Conservation (phyloP, 805 yeast genomes). For the Kodamaea lidongshanica region DNA sequence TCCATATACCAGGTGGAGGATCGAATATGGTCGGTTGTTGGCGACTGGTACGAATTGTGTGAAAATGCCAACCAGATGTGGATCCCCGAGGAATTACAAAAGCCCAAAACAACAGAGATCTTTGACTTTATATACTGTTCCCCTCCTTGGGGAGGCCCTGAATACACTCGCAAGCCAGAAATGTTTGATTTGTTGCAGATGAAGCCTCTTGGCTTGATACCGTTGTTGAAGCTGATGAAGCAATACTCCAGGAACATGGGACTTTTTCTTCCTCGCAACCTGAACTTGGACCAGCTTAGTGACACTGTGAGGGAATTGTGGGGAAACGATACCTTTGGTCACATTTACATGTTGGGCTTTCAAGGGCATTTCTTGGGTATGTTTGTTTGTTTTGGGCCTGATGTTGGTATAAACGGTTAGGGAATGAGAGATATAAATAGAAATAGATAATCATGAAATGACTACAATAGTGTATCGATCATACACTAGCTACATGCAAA, state of each 20-base stretch:
- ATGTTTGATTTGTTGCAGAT: constrained; percentile 41
- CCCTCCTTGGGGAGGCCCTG: constrained; percentile 88
- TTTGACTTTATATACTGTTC: constrained; percentile 63
- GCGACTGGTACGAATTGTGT: constrained; percentile 42
- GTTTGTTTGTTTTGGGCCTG: constrained; percentile 53
- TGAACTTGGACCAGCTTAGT: constrained; percentile 47
- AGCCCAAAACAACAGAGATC: constrained; percentile 11
- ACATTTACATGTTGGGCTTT: constrained; percentile 39
- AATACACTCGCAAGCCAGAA: constrained; percentile 36
- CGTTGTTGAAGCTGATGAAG: constrained; percentile 38
- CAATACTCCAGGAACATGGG: constrained; percentile 44
- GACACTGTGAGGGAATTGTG: constrained; percentile 40
- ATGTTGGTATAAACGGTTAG: no score
- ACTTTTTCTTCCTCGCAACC: constrained; percentile 59
- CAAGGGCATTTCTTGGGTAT: constrained; percentile 48
- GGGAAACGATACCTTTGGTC: constrained; percentile 39
- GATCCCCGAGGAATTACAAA: constrained; percentile 25
- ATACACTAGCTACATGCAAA: no score
- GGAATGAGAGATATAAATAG: no score
- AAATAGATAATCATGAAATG: no score
- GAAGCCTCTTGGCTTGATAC: constrained; percentile 44
- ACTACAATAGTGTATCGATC: no score
- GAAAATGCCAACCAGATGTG: constrained; percentile 20
- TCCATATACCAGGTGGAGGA: constrained; percentile 51
- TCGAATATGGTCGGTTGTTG: constrained; percentile 43